Conservation (phyloP, 345 rosid genomes). For the Eutrema japonicum region DNA sequence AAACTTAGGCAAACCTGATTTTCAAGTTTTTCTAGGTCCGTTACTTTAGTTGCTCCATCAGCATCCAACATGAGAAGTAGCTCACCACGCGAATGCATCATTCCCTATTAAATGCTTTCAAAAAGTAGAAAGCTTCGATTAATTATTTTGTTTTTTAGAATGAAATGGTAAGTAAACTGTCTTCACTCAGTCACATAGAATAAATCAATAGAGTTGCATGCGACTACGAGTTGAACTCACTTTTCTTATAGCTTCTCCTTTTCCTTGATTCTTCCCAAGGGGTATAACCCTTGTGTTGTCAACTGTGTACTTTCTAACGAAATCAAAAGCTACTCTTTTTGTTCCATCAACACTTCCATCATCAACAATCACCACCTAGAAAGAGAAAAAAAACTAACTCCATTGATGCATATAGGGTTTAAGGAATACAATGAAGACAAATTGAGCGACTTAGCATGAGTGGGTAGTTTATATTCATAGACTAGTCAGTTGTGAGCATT, state of each 20-base stretch:
- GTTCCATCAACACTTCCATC: slow-evolving; percentile 96
- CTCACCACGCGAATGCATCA: slow-evolving; percentile 99
- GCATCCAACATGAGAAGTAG: slow-evolving; percentile 98
- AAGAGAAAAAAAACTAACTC: not conserved
- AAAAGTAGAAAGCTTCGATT: slow-evolving; percentile 67
- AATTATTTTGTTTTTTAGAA: slow-evolving; percentile 27
- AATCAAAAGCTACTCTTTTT: slow-evolving; percentile 80
- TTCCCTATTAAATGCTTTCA: slow-evolving; percentile 97
- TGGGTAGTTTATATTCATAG: not conserved
- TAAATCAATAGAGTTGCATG: not conserved
- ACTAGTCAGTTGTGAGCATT: not conserved
- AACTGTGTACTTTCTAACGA: slow-evolving; percentile 69
- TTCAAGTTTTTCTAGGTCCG: too few species aligned
- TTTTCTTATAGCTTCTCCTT: slow-evolving; percentile 98
- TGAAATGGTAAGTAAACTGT: slow-evolving; percentile 11
- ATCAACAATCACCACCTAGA: slow-evolving; percentile 85
- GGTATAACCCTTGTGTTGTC: slow-evolving; percentile 82
- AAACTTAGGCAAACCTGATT: too few species aligned
- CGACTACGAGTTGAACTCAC: slow-evolving; percentile 61
- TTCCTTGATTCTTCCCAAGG: slow-evolving; percentile 94
- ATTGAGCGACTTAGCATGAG: not conserved
- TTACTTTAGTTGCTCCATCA: slow-evolving; percentile 99
- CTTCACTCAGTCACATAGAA: slow-evolving; percentile 17
- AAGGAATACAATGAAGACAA: not conserved
- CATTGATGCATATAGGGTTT: slow-evolving; percentile 7